phyloP scores from a whole-genome alignment of 495 filamentous ascomycete genomes.

The Haplographium delicatum region DNA sequence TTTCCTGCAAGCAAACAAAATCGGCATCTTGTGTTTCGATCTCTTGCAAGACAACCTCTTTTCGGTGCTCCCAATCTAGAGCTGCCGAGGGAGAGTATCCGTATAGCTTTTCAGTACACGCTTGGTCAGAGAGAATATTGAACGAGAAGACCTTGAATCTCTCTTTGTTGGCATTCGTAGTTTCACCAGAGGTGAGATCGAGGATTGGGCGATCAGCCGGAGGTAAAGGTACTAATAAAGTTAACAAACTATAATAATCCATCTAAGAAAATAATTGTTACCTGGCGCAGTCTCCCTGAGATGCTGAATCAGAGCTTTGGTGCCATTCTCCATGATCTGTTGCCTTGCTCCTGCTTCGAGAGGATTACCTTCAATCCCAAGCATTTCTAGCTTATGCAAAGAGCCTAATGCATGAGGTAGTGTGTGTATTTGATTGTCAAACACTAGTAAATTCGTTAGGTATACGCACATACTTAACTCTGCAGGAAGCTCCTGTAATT shows the following conservation, averaged over 20 bases:
- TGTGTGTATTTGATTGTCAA: slow-evolving; percentile 79
- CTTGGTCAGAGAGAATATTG: slow-evolving; percentile 92
- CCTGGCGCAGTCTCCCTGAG: slow-evolving; percentile 79
- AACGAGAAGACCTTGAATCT: slow-evolving; percentile 77
- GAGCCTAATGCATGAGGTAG: slow-evolving; percentile 85
- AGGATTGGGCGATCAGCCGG: slow-evolving; percentile 47
- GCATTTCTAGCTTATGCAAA: slow-evolving; percentile 75
- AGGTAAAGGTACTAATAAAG: slow-evolving; percentile 55
- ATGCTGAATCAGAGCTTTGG: slow-evolving; percentile 73
- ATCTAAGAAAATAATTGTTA: slow-evolving; percentile 39
- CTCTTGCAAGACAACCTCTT: slow-evolving; percentile 73
- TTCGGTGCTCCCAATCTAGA: slow-evolving; percentile 80
- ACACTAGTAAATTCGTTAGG: slow-evolving; percentile 70
- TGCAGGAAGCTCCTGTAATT: slow-evolving; percentile 73
- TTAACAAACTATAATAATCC: slow-evolving; percentile 23
- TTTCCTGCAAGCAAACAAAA: slow-evolving; percentile 88
- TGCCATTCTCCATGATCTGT: slow-evolving; percentile 78
- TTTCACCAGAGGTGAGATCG: slow-evolving; percentile 44
- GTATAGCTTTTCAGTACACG: slow-evolving; percentile 74
- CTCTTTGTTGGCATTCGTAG: slow-evolving; percentile 38
- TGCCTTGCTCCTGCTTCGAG: slow-evolving; percentile 65
- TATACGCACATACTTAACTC: slow-evolving; percentile 96
- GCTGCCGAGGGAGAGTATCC: slow-evolving; percentile 80
- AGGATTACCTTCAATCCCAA: slow-evolving; percentile 91
- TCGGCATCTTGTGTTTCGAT: slow-evolving; percentile 76